phyloP scores from a whole-genome alignment of 2,329 filamentous ascomycete species.

The Arachnomyces sp. region DNA sequence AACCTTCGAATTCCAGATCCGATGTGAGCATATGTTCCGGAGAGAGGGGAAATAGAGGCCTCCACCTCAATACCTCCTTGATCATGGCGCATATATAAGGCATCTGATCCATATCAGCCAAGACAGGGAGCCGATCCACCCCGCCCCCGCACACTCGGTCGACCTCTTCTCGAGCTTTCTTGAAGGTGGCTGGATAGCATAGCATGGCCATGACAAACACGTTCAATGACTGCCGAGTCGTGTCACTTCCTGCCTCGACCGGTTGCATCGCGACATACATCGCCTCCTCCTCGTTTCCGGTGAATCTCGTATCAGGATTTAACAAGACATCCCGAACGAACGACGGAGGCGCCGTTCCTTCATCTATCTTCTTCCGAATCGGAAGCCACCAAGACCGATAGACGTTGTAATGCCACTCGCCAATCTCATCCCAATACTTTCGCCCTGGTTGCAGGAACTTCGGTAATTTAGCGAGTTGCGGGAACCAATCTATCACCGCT shows the following conservation, averaged over 20 bases:
- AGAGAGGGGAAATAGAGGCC: conserved; percentile 20
- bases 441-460: conserved; percentile 27
- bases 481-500: conserved; percentile 34
- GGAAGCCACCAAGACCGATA: conserved; percentile 30
- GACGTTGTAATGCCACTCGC: conserved; percentile 26
- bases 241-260: conserved; percentile 40
- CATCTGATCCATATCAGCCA: conserved; percentile 18
- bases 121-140: conserved; percentile 14
- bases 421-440: conserved; percentile 25
- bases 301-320: conserved; percentile 21
- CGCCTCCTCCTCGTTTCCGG: conserved; percentile 26
- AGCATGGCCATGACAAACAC: conserved; percentile 24
- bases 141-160: conserved; percentile 12
- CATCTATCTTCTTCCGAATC: conserved; percentile 18
- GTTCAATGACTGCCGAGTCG: conserved; percentile 31
- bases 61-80: conserved; percentile 24
- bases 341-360: conserved; percentile 25
- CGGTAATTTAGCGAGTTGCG: conserved; percentile 24
- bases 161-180: conserved; percentile 16
- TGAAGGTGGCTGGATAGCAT: conserved; percentile 17
- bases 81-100: conserved; percentile 20
- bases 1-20: conserved; percentile 23
- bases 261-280: conserved; percentile 35
- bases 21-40: conserved; percentile 18
- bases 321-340: conserved; percentile 30